A percentile compares a stretch with the other conserved stretches of the same genome.
phyloP scores from a whole-genome alignment of 331 rosid genomes.

The Acacia pycnantha region DNA sequence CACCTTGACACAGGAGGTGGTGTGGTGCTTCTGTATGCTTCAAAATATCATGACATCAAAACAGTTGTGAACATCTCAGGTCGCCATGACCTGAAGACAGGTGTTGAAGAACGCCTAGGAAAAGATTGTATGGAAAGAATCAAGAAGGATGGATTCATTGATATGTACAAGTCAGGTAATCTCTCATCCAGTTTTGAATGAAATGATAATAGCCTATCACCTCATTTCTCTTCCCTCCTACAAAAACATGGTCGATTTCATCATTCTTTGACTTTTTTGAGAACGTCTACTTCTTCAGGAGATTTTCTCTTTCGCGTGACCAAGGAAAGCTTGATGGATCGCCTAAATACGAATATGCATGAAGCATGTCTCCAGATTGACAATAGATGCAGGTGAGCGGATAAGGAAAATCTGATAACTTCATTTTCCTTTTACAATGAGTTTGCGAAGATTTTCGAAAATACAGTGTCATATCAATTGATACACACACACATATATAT shows the following conservation, averaged over 20 bases:
- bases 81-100: conserved; percentile 52
- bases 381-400: conserved; percentile 54
- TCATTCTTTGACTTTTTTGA: neutral
- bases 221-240: neutral
- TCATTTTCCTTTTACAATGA: neutral
- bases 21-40: conserved; percentile 59
- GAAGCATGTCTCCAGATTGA: conserved; percentile 59
- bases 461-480: neutral
- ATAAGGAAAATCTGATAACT: neutral
- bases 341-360: conserved; percentile 52
- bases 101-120: conserved; percentile 51
- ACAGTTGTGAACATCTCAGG: conserved; percentile 58
- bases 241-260: neutral
- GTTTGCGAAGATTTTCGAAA: neutral
- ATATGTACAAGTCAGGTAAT: conserved; percentile 44
- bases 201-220: neutral
- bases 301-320: conserved; percentile 41
- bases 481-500: no score
- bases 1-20: conserved; percentile 46
- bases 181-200: conserved; percentile 3
- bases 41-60: conserved; percentile 46
- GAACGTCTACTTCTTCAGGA: conserved; percentile 31
- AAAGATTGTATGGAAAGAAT: conserved; percentile 45
- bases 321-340: conserved; percentile 56
- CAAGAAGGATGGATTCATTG: conserved; percentile 49